These are phyloP conservation scores for Helicostylum pulchrum DNA, from an alignment of 192 early-diverging fungal species.

Conservation along the genomic window DNA sequence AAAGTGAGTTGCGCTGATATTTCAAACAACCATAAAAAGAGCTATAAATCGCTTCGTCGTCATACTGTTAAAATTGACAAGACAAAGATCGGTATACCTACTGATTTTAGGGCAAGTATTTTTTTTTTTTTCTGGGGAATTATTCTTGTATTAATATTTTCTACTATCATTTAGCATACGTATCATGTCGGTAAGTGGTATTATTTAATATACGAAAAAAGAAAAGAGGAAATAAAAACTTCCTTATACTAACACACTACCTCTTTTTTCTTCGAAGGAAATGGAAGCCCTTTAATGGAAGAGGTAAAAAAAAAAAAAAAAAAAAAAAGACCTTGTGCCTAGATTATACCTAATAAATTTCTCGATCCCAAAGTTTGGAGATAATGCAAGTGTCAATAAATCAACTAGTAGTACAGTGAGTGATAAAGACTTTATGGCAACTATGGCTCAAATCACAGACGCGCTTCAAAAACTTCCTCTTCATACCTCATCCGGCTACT, in stretches of 20 bases:
- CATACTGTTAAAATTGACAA: slow-evolving; percentile 11
- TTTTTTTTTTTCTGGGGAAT: too few species aligned
- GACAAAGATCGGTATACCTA: slow-evolving; percentile 10
- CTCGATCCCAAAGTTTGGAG: too few species aligned
- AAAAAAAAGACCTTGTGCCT: neutral
- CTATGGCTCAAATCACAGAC: slow-evolving; percentile 16
- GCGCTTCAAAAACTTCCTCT: slow-evolving; percentile 10
- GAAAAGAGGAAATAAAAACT: neutral
- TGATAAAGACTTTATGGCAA: slow-evolving; percentile 13
- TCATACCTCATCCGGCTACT: neutral
- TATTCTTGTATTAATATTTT: neutral
- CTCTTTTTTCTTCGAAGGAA: neutral
- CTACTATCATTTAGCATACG: neutral
- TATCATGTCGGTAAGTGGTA: slow-evolving; percentile 18
- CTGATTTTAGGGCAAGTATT: slow-evolving; percentile 20
- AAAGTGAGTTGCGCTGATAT: slow-evolving; percentile 14
- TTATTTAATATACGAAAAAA: neutral
- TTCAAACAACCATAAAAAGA: slow-evolving; percentile 4
- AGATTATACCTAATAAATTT: neutral
- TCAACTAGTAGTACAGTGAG: neutral
- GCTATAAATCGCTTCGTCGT: neutral
- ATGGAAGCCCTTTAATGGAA: slow-evolving; percentile 5
- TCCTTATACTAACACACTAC: neutral
- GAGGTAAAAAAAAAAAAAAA: neutral
- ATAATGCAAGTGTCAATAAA: neutral